Conservation (phyloP, 108 stramenopile species). For the Pseudonitzschia multistriata region DNA sequence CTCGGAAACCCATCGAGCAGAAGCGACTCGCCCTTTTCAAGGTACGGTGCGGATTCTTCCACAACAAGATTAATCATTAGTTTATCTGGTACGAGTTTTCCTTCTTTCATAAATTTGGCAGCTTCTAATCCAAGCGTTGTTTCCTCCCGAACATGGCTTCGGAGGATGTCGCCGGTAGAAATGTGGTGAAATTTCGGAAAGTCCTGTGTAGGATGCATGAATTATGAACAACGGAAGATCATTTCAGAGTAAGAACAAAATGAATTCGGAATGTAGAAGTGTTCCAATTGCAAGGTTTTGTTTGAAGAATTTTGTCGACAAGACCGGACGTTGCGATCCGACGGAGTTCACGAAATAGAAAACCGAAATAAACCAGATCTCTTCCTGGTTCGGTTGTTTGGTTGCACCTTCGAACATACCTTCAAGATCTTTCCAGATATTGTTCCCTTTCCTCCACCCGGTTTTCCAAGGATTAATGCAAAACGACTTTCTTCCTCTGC, state of each 20-base stretch:
- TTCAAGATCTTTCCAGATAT: slow-evolving; percentile 88
- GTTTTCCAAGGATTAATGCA: slow-evolving; percentile 86
- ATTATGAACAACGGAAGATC: not conserved
- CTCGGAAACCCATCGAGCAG: slow-evolving; percentile 97
- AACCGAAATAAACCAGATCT: too few relatives aligned
- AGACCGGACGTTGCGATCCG: too few relatives aligned
- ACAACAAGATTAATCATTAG: slow-evolving; percentile 90
- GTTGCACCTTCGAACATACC: slow-evolving; percentile 28
- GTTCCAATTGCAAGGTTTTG: too few relatives aligned
- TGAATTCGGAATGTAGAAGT: too few relatives aligned
- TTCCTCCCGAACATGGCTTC: slow-evolving; percentile 80
- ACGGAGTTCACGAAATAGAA: too few relatives aligned
- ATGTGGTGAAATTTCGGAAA: slow-evolving; percentile 89
- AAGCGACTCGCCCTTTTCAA: slow-evolving; percentile 64
- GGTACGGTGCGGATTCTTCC: slow-evolving; percentile 61
- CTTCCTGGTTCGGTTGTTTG: too few relatives aligned
- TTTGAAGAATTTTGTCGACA: too few relatives aligned
- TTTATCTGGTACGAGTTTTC: slow-evolving; percentile 87
- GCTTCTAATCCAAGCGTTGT: slow-evolving; percentile 87
- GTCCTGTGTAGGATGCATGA: slow-evolving; percentile 40
- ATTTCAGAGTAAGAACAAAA: not conserved
- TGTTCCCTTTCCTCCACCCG: slow-evolving; percentile 98
- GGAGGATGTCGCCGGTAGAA: slow-evolving; percentile 93
- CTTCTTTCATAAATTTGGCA: slow-evolving; percentile 85
- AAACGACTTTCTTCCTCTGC: slow-evolving; percentile 40